Percentiles rank a stretch among this genome's conserved stretches.
Evolutionary conservation across 75 land plant species (phyloP).

Genomic region (Selaginella moellendorffii): DNA sequence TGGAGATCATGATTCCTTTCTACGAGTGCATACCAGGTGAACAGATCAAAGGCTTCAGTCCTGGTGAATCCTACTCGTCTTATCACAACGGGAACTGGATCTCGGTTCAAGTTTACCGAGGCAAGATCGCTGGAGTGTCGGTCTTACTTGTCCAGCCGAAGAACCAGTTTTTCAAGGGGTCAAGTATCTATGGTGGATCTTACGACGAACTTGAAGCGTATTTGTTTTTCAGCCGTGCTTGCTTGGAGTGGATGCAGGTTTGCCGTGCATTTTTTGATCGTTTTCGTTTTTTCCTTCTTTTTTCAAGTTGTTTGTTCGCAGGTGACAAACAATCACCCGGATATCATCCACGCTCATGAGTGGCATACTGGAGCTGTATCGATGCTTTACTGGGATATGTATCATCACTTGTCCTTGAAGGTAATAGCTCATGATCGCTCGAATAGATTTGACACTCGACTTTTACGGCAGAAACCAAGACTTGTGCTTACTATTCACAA

Average conservation of each 20-base stretch:
- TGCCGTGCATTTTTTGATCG: conserved; percentile 5
- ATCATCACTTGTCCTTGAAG: conserved; percentile 49
- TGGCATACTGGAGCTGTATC: conserved; percentile 53
- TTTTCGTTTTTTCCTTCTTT: not conserved
- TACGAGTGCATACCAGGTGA: conserved; percentile 42
- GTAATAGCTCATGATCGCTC: conserved; percentile 9
- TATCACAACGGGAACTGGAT: conserved; percentile 48
- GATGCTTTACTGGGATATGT: conserved; percentile 66
- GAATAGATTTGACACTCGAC: not conserved
- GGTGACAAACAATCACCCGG: conserved; percentile 44
- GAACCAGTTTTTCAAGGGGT: conserved; percentile 43
- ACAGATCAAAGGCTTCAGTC: conserved; percentile 26
- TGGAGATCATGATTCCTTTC: conserved; percentile 54
- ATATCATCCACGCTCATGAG: conserved; percentile 56
- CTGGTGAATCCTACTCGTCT: conserved; percentile 28
- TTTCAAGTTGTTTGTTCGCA: conserved; percentile 2
- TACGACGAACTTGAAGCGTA: conserved; percentile 62
- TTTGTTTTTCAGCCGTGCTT: conserved; percentile 55
- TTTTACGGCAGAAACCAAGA: conserved; percentile 57
- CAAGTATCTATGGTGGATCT: conserved; percentile 42
- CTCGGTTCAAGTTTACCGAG: conserved; percentile 28
- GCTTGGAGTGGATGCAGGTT: conserved; percentile 75
- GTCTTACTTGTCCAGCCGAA: conserved; percentile 36
- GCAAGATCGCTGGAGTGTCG: conserved; percentile 42
- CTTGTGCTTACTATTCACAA: conserved; percentile 56